Conservation (phyloP, 148 eudicot genomes). For the Persicaria maculosa region DNA sequence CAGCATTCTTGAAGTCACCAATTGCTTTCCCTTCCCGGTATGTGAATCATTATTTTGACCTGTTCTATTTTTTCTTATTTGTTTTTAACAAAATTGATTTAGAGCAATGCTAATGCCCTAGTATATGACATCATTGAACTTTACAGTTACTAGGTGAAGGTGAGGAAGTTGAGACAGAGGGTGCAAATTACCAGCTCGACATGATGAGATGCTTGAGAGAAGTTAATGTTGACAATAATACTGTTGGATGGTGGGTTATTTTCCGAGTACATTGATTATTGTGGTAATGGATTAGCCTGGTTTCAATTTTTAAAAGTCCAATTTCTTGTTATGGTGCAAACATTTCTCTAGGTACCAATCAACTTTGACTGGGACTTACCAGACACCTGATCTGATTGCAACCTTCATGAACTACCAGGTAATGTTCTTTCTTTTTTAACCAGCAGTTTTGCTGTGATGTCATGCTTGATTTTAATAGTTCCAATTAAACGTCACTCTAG, state of each 20-base stretch:
- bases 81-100: no score
- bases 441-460: neutral
- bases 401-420: conserved; percentile 99
- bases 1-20: conserved; percentile 94
- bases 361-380: conserved; percentile 76
- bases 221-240: conserved; percentile 97
- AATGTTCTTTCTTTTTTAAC: neutral
- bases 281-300: neutral
- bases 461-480: neutral
- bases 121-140: neutral
- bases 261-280: neutral
- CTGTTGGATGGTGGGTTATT: conserved; percentile 86
- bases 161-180: conserved; percentile 93
- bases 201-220: conserved; percentile 99
- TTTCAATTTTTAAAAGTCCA: neutral
- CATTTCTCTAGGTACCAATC: conserved; percentile 78
- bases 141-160: conserved; percentile 75
- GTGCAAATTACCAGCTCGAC: conserved; percentile 95
- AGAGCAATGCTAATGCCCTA: neutral
- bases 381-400: conserved; percentile 86
- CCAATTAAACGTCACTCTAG: neutral
- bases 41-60: conserved; percentile 13
- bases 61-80: neutral
- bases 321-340: neutral
- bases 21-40: conserved; percentile 98